Evolutionary conservation across 2,329 filamentous ascomycete genomes (phyloP).

Genomic region (Malbranchea zuffiana): DNA sequence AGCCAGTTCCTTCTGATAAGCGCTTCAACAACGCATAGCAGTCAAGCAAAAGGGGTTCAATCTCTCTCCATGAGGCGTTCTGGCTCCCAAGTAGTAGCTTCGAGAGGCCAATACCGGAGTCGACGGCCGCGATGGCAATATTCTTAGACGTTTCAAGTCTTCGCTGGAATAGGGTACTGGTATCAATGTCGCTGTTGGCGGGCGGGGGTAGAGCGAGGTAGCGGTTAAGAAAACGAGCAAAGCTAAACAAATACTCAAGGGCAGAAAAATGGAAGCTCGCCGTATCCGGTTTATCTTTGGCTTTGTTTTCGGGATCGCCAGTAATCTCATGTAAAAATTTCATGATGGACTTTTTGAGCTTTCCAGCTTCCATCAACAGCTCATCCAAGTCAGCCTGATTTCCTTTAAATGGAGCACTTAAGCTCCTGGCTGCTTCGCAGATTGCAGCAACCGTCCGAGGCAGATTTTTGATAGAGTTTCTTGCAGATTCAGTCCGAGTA

Average conservation of each 20-base stretch:
- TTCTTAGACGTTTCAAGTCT: conserved; percentile 25
- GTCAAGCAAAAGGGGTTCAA: conserved; percentile 28
- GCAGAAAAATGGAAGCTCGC: conserved; percentile 19
- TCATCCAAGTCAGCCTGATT: conserved; percentile 34
- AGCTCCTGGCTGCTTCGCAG: conserved; percentile 24
- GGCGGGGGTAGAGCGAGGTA: conserved; percentile 28
- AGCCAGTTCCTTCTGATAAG: conserved; percentile 17
- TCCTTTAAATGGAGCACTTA: conserved; percentile 31
- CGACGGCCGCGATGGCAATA: conserved; percentile 31
- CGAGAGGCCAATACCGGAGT: conserved; percentile 32
- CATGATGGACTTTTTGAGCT: conserved; percentile 34
- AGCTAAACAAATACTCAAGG: conserved; percentile 29
- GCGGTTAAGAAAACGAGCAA: conserved; percentile 32
- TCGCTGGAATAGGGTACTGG: conserved; percentile 25
- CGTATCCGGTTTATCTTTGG: conserved; percentile 10
- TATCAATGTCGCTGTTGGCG: conserved; percentile 20
- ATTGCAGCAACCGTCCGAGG: conserved; percentile 20
- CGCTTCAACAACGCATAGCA: conserved; percentile 27
- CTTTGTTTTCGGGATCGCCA: conserved; percentile 16
- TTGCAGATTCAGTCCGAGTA: conserved; percentile 26
- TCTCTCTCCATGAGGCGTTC: conserved; percentile 29
- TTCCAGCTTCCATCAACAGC: conserved; percentile 33
- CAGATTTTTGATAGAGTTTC: conserved; percentile 16
- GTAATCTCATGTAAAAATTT: conserved; percentile 16
- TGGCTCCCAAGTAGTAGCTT: conserved; percentile 30